phyloP scores from a whole-genome alignment of 352 stramenopile genomes.

The Globisporangium ultimum region DNA sequence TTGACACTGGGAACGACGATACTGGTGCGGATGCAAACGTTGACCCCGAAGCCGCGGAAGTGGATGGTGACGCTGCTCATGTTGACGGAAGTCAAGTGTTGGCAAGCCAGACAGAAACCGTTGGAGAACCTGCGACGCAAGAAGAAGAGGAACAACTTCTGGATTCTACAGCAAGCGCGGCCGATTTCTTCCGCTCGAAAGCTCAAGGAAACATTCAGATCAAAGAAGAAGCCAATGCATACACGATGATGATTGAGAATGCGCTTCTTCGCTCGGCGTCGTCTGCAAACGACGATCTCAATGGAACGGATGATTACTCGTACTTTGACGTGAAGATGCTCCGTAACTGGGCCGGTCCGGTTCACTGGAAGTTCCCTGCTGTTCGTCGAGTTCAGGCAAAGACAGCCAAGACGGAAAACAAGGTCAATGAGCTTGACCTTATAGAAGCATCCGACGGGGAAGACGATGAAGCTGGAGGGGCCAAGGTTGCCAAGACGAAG shows the following conservation, averaged over 20 bases:
- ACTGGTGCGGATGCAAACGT: constrained; percentile 5
- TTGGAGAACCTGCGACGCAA: constrained; percentile 2
- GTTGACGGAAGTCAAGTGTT: constrained; percentile 17
- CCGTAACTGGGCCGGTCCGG: constrained; percentile 75
- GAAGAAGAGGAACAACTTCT: not conserved
- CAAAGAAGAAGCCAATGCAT: constrained; percentile 50
- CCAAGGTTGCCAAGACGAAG: constrained; percentile 23
- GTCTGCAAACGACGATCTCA: constrained; percentile 36
- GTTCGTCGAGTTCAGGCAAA: constrained; percentile 49
- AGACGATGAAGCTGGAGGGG: constrained; percentile 21
- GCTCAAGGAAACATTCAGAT: constrained; percentile 36
- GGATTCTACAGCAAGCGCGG: constrained; percentile 30
- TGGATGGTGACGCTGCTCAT: constrained; percentile 28
- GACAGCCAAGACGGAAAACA: constrained; percentile 17
- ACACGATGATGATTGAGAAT: constrained; percentile 74
- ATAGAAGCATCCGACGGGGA: constrained; percentile 25
- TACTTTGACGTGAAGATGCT: constrained; percentile 84
- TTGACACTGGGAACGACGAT: constrained; percentile 14
- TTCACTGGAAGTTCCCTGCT: constrained; percentile 70
- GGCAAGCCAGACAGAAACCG: constrained; percentile 6
- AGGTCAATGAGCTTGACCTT: constrained; percentile 22
- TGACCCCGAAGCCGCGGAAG: constrained; percentile 16
- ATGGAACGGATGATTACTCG: constrained; percentile 65
- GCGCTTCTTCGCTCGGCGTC: constrained; percentile 58
- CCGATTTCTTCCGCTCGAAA: constrained; percentile 63